Evolutionary conservation across 2,329 filamentous ascomycete species (phyloP).

Genomic region (Bipolaris sorokiniana): DNA sequence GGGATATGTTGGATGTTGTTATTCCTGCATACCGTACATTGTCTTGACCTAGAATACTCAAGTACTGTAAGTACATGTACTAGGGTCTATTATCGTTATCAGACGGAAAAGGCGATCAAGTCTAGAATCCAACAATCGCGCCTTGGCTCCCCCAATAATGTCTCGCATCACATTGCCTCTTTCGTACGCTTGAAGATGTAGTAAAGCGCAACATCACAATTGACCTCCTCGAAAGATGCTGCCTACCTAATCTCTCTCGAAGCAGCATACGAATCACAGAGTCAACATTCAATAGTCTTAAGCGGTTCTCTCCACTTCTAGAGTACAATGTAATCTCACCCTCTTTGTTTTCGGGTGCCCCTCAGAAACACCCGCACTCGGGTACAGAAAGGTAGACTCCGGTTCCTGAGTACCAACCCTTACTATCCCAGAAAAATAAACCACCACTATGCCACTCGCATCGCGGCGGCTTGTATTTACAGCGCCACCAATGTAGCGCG

Average conservation of each 20-base stretch:
- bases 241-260: too few relatives aligned
- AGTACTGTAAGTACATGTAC: not conserved
- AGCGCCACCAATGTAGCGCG: too few relatives aligned
- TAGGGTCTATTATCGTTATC: not conserved
- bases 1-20: not conserved
- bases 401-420: too few relatives aligned
- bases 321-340: not conserved
- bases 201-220: too few relatives aligned
- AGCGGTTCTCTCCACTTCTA: not conserved
- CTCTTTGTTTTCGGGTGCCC: not conserved
- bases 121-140: not conserved
- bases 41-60: not conserved
- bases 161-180: not conserved
- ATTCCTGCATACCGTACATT: not conserved
- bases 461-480: too few relatives aligned
- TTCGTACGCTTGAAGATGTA: not conserved
- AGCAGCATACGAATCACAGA: not conserved
- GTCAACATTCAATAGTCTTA: not conserved
- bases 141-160: not conserved
- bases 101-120: not conserved
- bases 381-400: too few relatives aligned
- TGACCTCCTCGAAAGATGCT: too few relatives aligned
- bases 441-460: too few relatives aligned
- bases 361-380: not conserved
- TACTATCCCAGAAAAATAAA: too few relatives aligned